A percentile compares a stretch with the other conserved stretches of the same genome.
Evolutionary conservation across 108 stramenopile species (phyloP).

Genomic region (Cylindrotheca closterium): DNA sequence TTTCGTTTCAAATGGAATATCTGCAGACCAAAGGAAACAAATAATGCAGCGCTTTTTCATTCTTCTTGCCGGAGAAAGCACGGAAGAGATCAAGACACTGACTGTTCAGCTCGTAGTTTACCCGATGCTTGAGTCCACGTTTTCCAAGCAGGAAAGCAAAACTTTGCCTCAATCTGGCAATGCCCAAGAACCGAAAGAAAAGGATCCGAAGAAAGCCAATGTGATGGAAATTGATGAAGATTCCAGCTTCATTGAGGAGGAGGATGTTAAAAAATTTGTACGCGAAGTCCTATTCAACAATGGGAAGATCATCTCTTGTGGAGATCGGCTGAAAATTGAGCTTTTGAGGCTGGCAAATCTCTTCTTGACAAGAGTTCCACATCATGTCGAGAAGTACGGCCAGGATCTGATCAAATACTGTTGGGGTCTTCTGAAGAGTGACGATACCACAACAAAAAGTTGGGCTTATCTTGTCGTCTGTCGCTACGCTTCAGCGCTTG

Average conservation of each 20-base stretch:
- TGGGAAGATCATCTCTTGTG: slow-evolving; percentile 32
- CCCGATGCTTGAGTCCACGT: slow-evolving; percentile 54
- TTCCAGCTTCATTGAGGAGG: slow-evolving; percentile 18
- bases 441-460: slow-evolving; percentile 80
- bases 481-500: slow-evolving; percentile 64
- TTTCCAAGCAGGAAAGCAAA: neutral
- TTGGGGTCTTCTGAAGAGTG: slow-evolving; percentile 83
- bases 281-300: slow-evolving; percentile 39
- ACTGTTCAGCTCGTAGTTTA: slow-evolving; percentile 66
- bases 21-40: slow-evolving; percentile 44
- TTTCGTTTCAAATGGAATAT: slow-evolving; percentile 45
- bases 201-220: too few species aligned
- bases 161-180: too few species aligned
- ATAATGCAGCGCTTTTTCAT: slow-evolving; percentile 71
- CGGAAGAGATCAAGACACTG: slow-evolving; percentile 79
- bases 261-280: slow-evolving; percentile 34
- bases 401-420: slow-evolving; percentile 90
- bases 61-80: slow-evolving; percentile 67
- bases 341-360: slow-evolving; percentile 77
- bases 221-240: neutral
- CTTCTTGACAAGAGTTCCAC: slow-evolving; percentile 71
- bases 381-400: slow-evolving; percentile 51
- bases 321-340: slow-evolving; percentile 81
- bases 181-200: too few species aligned
- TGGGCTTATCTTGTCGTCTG: slow-evolving; percentile 92